Evolutionary conservation across 2,329 filamentous ascomycete species (phyloP).

Genomic region (Emergomyces orientalis): DNA sequence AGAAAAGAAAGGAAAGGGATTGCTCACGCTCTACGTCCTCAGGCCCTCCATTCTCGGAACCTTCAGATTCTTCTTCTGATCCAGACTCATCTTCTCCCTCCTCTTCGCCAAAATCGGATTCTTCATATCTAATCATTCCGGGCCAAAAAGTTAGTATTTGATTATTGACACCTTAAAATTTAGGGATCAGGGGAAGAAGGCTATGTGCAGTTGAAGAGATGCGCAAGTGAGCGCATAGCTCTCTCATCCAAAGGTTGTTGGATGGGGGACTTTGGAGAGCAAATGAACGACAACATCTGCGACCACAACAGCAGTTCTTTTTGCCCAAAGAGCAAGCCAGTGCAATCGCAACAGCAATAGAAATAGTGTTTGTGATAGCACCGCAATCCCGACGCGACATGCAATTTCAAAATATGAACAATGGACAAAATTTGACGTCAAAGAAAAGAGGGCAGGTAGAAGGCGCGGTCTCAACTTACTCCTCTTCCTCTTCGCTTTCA

Average conservation of each 20-base stretch:
- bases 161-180: neutral
- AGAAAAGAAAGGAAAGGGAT: neutral
- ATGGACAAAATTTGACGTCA: slow-evolving; percentile 2
- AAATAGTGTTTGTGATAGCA: neutral
- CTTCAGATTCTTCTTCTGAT: slow-evolving; percentile 18
- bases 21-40: slow-evolving; percentile 15
- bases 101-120: slow-evolving; percentile 23
- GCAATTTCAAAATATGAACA: neutral
- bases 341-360: neutral
- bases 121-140: slow-evolving; percentile 24
- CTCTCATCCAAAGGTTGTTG: neutral
- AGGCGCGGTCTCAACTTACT: slow-evolving; percentile 17
- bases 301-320: neutral
- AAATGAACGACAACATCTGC: neutral
- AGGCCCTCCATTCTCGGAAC: slow-evolving; percentile 10
- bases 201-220: neutral
- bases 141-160: neutral
- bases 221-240: neutral
- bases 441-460: neutral
- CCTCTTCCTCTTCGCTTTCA: slow-evolving; percentile 43
- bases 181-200: neutral
- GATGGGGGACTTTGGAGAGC: neutral
- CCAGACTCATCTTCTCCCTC: slow-evolving; percentile 14
- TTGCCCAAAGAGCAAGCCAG: neutral
- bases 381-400: neutral